Conservation (phyloP, 495 filamentous ascomycete species). For the Penicillium waksmanii region DNA sequence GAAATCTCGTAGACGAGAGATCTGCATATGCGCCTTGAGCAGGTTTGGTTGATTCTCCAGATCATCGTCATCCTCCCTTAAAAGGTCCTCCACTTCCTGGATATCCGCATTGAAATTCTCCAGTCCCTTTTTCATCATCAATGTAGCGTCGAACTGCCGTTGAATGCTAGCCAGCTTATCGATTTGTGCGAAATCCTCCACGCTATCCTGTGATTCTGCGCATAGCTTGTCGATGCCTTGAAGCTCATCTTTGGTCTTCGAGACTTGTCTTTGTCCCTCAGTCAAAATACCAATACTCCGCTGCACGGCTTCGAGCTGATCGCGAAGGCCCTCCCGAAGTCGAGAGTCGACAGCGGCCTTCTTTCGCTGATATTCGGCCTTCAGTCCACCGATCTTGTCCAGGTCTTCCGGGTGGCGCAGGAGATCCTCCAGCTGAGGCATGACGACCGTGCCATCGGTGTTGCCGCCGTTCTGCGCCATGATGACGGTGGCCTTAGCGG, state of each 20-base stretch:
- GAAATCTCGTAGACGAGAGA: conserved; percentile 90
- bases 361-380: conserved; percentile 92
- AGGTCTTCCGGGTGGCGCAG: conserved; percentile 80
- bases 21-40: conserved; percentile 82
- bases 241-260: conserved; percentile 94
- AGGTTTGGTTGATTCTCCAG: conserved; percentile 91
- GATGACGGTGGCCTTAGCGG: conserved; percentile 12
- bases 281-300: conserved; percentile 82
- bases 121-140: conserved; percentile 87
- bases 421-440: conserved; percentile 54
- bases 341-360: conserved; percentile 88
- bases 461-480: conserved; percentile 45
- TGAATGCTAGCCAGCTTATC: conserved; percentile 92
- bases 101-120: conserved; percentile 82
- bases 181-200: conserved; percentile 95
- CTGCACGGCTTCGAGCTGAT: conserved; percentile 91
- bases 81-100: conserved; percentile 69
- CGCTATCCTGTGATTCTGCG: conserved; percentile 93
- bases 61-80: conserved; percentile 82
- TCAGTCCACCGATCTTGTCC: conserved; percentile 89
- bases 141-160: conserved; percentile 87
- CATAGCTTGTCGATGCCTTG: conserved; percentile 98
- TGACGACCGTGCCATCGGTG: conserved; percentile 45
- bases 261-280: conserved; percentile 85
- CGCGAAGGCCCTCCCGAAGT: conserved; percentile 81